Evolutionary conservation across 352 stramenopile species (phyloP), one percentile per base, ranked within the genome.

Genomic region (Pythium aquatile): DNA sequence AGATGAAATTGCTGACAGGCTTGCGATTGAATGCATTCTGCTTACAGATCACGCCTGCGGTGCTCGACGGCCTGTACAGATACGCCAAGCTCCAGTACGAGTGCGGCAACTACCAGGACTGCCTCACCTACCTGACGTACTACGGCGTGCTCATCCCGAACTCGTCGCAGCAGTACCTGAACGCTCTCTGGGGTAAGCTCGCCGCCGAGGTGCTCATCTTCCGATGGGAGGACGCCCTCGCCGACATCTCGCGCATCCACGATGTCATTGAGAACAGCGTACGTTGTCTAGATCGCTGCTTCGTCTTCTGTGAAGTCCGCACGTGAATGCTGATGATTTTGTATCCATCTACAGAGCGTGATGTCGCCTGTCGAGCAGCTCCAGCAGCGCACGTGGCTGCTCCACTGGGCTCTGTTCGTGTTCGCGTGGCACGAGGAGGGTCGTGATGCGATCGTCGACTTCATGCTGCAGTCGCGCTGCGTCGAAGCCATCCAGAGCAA

Each of bases 401-500:
- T 99, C 46, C 97, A 99, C 82, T 99, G 97, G 97, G 93, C 90
- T 61, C 82, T 99, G 24, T 99, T 99, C 77, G 96, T 97, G 52
- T 96, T 97, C 64, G 83, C 84, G 57, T 94, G 88, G 83, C 84
- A 97, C 69, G 83, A 95, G 73, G 91, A 98, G 68, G 97, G 97
- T 53, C 81, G 97, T 53, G 96, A 99, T 69, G 90, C 90, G 61
- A 97, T 99, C 59, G 94, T 99, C 13, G 96, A 99, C 71, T 95
- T 99, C 13, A 99, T 99, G 80, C 86, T 98, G 42, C 90, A 94
- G 62, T 81, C 82, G 57, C 83, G 84, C 52, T 91, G 80, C 79
- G 91, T 98, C 44, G 96, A 99, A 72, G 97, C 97, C 46, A 98
- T 99, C 73, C 98, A 99, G 72, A 99, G 95, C 72, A 98, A 99